Base-by-base conservation (phyloP, 768 basidiomycete genomes). In the Cyclocybe cylindracea region DNA sequence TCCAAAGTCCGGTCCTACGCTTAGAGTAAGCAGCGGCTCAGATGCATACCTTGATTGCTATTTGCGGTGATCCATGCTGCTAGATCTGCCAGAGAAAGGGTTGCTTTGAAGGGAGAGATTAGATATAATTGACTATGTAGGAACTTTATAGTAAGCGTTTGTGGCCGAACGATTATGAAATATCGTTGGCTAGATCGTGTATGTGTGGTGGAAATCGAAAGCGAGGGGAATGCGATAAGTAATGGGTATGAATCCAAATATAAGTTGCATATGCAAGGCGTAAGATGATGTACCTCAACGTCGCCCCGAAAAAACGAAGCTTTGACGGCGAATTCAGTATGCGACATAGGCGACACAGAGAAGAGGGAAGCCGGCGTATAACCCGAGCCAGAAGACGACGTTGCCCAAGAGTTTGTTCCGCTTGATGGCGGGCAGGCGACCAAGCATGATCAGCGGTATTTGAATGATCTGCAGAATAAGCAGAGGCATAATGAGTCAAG, bases 301-400 rank as follows among this genome's bases (percentile, higher is more conserved):
- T 13, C 11, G 19, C 19, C 36, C 36, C 13, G 42, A 44, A 5
- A 36, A 7, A 11, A 31, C 10, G n/a, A 16, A 5, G 37, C 9
- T 42, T 18, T 35, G 18, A 18, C 7, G 14, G 33, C 11, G 6
- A 33, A 13, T 38, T 57, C 46, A 79, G 54, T 78, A 74, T 29
- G 75, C 73, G 18, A 76, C 73, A 50, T 79, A 79, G 10, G 74
- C 88, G 14, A 95, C 91, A 56, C 93, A 95, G 11, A 99, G 80
- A 49, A 98, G 69, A 1, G 97, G 97, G 78, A 98, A 94, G 10
- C 96, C 96, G 5, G 86, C 85, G 60, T 89, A 91, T 19, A 98
- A 78, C 2, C 94, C 94, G 16, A 94, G 57, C 97, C 97, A 99
- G 67, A 99, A 98, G 32, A 96, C 83, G 41, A 94, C 69, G 55